Evolutionary conservation across 352 stramenopile species (phyloP).

Genomic region (Saprolegnia parasitica): DNA sequence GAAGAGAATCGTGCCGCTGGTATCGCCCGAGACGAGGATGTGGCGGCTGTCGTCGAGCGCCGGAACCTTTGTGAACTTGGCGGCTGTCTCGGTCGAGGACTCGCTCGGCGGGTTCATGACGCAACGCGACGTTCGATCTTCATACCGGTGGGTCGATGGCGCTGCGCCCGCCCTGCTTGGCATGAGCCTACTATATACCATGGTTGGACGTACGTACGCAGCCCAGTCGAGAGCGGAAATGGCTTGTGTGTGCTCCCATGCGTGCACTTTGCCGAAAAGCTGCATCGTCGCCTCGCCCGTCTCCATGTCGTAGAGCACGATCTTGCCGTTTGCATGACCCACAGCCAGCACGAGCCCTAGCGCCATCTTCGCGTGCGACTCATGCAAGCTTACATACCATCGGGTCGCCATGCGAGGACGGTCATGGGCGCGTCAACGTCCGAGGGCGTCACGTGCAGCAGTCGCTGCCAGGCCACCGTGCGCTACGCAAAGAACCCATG

Average conservation of each 20-base stretch:
- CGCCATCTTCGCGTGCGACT: not conserved
- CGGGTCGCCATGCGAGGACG: conserved; percentile 55
- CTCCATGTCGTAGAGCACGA: conserved; percentile 67
- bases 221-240: conserved; percentile 13
- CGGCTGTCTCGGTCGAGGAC: not conserved
- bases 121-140: conserved; percentile 7
- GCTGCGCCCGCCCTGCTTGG: not conserved
- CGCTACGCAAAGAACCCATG: conserved; percentile 36
- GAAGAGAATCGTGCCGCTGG: not conserved
- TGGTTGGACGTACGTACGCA: not conserved
- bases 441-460: conserved; percentile 62
- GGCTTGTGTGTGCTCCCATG: not conserved
- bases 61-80: conserved; percentile 5
- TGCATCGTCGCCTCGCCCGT: not conserved
- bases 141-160: not conserved
- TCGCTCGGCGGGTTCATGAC: conserved; percentile 19
- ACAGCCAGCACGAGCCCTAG: conserved; percentile 50
- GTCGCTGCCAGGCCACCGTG: conserved; percentile 67
- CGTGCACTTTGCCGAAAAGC: not conserved
- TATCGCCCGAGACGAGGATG: conserved; percentile 22
- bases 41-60: conserved; percentile 8
- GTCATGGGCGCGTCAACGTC: conserved; percentile 53
- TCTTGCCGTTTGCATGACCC: conserved; percentile 58
- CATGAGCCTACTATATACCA: not conserved
- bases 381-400: conserved; percentile 35